Conservation (phyloP, 805 yeast genomes). For the Candida alai region DNA sequence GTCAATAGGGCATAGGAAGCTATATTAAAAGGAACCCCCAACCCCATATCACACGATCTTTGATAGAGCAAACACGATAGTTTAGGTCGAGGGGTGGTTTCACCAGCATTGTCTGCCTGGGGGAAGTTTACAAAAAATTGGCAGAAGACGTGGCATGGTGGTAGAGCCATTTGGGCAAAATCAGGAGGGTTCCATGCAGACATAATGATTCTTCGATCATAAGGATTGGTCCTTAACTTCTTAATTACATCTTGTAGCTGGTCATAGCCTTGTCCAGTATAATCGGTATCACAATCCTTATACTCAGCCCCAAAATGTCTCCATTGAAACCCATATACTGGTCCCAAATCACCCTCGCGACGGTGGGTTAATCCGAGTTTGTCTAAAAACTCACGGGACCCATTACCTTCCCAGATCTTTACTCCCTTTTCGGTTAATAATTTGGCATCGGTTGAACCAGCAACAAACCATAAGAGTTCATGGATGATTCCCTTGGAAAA, state of each 20-base stretch:
- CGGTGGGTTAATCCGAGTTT: constrained; percentile 73
- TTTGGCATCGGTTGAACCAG: constrained; percentile 87
- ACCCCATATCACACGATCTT: constrained; percentile 98
- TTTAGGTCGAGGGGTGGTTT: constrained; percentile 45
- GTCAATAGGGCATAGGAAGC: constrained; percentile 94
- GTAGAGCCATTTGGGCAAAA: constrained; percentile 89
- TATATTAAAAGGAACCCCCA: constrained; percentile 98
- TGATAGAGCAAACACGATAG: constrained; percentile 89
- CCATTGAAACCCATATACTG: constrained; percentile 99
- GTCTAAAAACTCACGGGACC: constrained; percentile 87
- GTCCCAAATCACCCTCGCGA: constrained; percentile 93
- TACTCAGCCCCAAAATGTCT: constrained; percentile 97
- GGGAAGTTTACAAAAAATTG: constrained; percentile 93
- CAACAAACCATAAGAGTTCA: constrained; percentile 89
- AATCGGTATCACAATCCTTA: constrained; percentile 80
- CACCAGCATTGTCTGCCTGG: constrained; percentile 23
- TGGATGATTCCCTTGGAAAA: constrained; percentile 85
- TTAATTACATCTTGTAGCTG: constrained; percentile 79
- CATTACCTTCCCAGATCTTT: constrained; percentile 99
- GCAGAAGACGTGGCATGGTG: constrained; percentile 96
- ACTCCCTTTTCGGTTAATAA: constrained; percentile 77
- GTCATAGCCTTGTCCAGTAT: constrained; percentile 84
- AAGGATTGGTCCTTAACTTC: constrained; percentile 82
- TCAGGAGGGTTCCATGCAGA: constrained; percentile 99
- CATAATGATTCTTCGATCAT: constrained; percentile 89